Conservation (phyloP, 192 early-diverging fungal species). For the Coemansia sp. region DNA sequence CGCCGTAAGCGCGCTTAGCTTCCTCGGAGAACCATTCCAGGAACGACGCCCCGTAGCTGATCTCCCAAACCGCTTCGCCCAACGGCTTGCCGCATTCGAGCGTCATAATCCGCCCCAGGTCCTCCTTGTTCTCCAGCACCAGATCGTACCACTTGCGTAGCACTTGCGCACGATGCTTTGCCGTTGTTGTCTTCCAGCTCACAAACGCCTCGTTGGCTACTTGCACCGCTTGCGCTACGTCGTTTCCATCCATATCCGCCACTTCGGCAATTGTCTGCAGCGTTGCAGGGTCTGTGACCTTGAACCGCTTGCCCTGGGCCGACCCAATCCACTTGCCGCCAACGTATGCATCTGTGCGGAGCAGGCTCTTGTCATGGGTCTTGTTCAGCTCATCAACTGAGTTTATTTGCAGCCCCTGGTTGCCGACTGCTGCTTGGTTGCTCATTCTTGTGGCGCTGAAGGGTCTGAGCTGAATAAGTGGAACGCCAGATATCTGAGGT, state of each 20-base stretch:
- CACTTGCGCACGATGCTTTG: slow-evolving; percentile 60
- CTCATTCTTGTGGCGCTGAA: background rate
- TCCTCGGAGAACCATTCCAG: slow-evolving; percentile 88
- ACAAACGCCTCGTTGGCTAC: slow-evolving; percentile 61
- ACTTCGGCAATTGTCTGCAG: slow-evolving; percentile 62
- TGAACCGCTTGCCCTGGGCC: slow-evolving; percentile 48
- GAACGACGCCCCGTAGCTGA: slow-evolving; percentile 66
- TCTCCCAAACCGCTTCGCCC: slow-evolving; percentile 60
- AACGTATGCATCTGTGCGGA: slow-evolving; percentile 59
- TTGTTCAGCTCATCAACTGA: slow-evolving; percentile 44
- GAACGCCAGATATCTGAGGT: background rate
- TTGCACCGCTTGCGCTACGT: slow-evolving; percentile 60
- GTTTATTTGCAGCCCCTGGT: slow-evolving; percentile 10
- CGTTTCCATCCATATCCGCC: slow-evolving; percentile 65
- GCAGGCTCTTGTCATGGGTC: slow-evolving; percentile 62
- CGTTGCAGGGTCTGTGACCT: slow-evolving; percentile 66
- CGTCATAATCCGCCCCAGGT: slow-evolving; percentile 79
- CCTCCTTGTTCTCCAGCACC: slow-evolving; percentile 66
- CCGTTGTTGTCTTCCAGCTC: slow-evolving; percentile 63
- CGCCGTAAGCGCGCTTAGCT: slow-evolving; percentile 75
- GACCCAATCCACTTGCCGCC: slow-evolving; percentile 61
- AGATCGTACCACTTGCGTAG: slow-evolving; percentile 67
- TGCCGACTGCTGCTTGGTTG: background rate
- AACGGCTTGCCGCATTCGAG: slow-evolving; percentile 79
- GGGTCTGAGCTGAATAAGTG: background rate